Conservation (phyloP, 306 rosid genomes). For the Abrus precatorius region DNA sequence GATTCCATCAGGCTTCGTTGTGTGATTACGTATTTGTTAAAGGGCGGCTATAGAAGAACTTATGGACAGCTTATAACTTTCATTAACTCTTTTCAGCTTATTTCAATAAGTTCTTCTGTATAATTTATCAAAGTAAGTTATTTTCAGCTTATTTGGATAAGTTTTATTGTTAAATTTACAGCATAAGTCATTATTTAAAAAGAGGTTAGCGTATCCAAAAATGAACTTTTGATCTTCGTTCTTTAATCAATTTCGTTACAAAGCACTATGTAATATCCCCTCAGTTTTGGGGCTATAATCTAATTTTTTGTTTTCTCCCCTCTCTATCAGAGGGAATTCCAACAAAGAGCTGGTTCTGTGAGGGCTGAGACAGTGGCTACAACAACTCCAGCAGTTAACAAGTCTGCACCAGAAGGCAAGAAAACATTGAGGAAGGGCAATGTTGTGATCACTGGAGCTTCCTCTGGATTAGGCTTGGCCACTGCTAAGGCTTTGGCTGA, state of each 20-base stretch:
- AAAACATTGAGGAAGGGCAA: slow-evolving; percentile 90
- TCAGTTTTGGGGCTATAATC: neutral
- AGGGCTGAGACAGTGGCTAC: slow-evolving; percentile 79
- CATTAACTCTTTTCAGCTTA: too few species aligned
- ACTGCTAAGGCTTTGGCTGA: slow-evolving; percentile 97
- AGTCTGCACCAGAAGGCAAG: slow-evolving; percentile 77
- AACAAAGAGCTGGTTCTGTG: slow-evolving; percentile 57
- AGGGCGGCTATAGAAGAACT: neutral
- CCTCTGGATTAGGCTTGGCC: slow-evolving; percentile 96
- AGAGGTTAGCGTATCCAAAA: too few species aligned
- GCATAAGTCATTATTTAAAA: too few species aligned
- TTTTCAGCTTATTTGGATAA: too few species aligned
- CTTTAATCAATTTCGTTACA: slow-evolving; percentile 15
- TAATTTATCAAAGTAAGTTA: too few species aligned
- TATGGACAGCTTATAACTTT: too few species aligned
- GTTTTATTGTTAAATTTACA: too few species aligned
- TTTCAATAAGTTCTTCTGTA: too few species aligned
- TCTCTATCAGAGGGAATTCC: slow-evolving; percentile 63
- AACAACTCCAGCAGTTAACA: slow-evolving; percentile 67
- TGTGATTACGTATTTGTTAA: neutral
- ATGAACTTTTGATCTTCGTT: neutral
- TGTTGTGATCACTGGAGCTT: slow-evolving; percentile 93
- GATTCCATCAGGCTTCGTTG: slow-evolving; percentile 20
- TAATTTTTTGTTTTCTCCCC: slow-evolving; percentile 11
- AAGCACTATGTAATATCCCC: neutral